phyloP scores from a whole-genome alignment of 805 yeast genomes.

The Pichia pseudocactophila region DNA sequence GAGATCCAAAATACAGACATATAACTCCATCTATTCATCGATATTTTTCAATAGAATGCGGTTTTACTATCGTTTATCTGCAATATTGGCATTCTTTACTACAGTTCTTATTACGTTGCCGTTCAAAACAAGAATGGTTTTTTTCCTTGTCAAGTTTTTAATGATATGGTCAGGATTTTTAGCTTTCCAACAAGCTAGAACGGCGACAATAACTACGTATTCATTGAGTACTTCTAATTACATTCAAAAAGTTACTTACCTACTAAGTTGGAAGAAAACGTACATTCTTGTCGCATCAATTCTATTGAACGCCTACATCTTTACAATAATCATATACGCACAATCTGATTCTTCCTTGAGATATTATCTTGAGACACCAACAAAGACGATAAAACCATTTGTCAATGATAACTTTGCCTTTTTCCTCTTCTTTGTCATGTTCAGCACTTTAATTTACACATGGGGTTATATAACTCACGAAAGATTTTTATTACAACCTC shows the following conservation, averaged over 20 bases:
- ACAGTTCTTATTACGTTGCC: slow-evolving; percentile 18
- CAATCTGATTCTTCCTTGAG: slow-evolving; percentile 18
- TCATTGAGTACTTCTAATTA: slow-evolving; percentile 17
- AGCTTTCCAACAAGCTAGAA: slow-evolving; percentile 23
- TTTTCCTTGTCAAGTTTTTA: slow-evolving; percentile 21
- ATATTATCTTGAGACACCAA: slow-evolving; percentile 27
- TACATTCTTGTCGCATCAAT: slow-evolving; percentile 17
- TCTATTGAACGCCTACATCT: slow-evolving; percentile 15
- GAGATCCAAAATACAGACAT: neutral
- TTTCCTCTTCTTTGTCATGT: slow-evolving; percentile 38
- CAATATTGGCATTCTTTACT: slow-evolving; percentile 15
- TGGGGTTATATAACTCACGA: slow-evolving; percentile 44
- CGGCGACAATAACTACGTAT: slow-evolving; percentile 21
- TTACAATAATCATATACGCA: slow-evolving; percentile 14
- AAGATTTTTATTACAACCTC: slow-evolving; percentile 44
- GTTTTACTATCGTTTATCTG: slow-evolving; percentile 23
- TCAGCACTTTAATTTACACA: slow-evolving; percentile 38
- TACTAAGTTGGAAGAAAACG: slow-evolving; percentile 18
- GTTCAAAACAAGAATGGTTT: slow-evolving; percentile 14
- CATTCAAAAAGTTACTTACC: slow-evolving; percentile 21
- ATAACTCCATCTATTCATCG: slow-evolving; percentile 14
- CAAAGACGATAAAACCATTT: slow-evolving; percentile 33
- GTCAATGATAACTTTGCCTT: slow-evolving; percentile 38
- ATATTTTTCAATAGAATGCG: slow-evolving; percentile 21
- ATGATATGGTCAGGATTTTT: slow-evolving; percentile 24